Evolutionary conservation across 805 yeast species (phyloP).

Genomic region (Candida tibetensis): DNA sequence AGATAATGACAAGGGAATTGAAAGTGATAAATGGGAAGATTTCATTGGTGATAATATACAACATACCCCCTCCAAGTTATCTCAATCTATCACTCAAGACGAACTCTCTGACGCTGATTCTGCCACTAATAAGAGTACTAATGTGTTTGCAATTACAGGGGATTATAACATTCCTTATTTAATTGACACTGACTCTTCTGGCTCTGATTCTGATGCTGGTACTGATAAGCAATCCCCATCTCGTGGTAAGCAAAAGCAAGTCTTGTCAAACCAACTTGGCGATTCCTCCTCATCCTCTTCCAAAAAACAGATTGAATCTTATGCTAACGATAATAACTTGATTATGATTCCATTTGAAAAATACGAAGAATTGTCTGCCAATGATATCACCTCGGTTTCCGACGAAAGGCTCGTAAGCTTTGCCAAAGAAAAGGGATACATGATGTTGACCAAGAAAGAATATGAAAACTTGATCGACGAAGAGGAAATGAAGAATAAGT

Average conservation of each 20-base stretch:
- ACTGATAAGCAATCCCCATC: constrained; percentile 1
- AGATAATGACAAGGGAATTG: constrained; percentile 22
- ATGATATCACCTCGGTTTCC: constrained; percentile 21
- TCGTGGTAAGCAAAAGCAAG: constrained; percentile 3
- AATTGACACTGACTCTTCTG: constrained; percentile 29
- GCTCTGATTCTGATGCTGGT: constrained; percentile 17
- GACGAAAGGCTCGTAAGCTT: constrained; percentile 22
- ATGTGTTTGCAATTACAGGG: constrained; percentile 14
- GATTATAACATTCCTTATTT: constrained; percentile 24
- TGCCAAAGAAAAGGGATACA: constrained; percentile 25
- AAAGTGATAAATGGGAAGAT: constrained; percentile 38
- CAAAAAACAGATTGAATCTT: constrained; percentile 29
- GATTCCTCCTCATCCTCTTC: constrained; percentile 7
- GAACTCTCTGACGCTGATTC: constrained; percentile 12
- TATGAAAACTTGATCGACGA: constrained; percentile 29
- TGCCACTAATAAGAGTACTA: constrained; percentile 11
- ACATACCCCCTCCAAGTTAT: constrained; percentile 20
- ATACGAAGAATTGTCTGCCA: constrained; percentile 27
- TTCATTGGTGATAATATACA: constrained; percentile 30
- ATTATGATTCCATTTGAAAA: constrained; percentile 29
- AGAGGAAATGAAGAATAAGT: constrained; percentile 31
- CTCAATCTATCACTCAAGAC: constrained; percentile 16
- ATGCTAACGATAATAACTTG: constrained; percentile 33
- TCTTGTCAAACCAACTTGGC: constrained; percentile 19
- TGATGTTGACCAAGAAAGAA: constrained; percentile 25